These are phyloP conservation scores for Trichoderma sp. DNA, from an alignment of 2,329 filamentous ascomycete species.

Conservation along the genomic window DNA sequence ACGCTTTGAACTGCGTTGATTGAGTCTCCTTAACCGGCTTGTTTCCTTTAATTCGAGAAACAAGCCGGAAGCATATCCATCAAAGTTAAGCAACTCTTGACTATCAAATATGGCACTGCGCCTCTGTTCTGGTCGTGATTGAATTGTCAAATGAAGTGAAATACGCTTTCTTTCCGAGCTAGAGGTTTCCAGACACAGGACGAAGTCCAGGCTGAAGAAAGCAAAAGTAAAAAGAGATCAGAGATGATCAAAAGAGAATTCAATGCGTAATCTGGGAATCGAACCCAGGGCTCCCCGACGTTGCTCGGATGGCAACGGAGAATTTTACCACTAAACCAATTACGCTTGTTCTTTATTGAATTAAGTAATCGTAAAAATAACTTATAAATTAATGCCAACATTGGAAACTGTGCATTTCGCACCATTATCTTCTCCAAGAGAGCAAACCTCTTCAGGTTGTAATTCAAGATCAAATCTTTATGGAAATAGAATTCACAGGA, in stretches of 20 bases:
- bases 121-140: neutral
- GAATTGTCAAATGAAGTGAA: neutral
- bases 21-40: neutral
- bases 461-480: neutral
- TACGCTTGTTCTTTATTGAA: slow-evolving; percentile 12
- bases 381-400: neutral
- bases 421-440: neutral
- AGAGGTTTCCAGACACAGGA: too few relatives aligned
- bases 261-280: slow-evolving; percentile 27
- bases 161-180: neutral
- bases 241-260: neutral
- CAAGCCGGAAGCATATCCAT: neutral
- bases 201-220: neutral
- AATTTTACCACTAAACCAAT: slow-evolving; percentile 28
- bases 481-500: neutral
- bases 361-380: rapidly evolving
- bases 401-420: neutral
- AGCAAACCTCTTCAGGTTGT: too few relatives aligned
- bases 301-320: slow-evolving; percentile 26
- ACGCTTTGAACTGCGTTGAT: neutral
- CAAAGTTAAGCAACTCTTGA: neutral
- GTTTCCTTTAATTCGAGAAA: neutral
- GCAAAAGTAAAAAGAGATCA: neutral
- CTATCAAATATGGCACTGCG: neutral
- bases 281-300: slow-evolving; percentile 27